Evolutionary conservation across 768 basidiomycete species (phyloP).

Genomic region (Zangia roseola): DNA sequence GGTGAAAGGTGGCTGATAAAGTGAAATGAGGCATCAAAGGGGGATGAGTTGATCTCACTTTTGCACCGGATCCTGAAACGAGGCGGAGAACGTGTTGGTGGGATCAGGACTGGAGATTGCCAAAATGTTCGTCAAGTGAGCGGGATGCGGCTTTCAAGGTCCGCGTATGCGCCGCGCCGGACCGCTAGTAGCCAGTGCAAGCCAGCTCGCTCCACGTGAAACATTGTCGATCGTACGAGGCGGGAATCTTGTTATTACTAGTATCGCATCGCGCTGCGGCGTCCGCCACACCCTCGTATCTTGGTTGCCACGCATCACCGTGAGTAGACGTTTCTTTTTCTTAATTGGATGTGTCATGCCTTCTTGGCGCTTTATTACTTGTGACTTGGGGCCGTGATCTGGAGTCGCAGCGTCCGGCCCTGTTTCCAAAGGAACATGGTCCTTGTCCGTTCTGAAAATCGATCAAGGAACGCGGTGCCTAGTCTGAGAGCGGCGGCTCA

Average conservation of each 20-base stretch:
- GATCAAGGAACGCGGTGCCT: slow-evolving; percentile 30
- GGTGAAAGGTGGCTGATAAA: not conserved
- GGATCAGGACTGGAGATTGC: not conserved
- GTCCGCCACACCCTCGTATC: slow-evolving; percentile 22
- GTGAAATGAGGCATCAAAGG: not conserved
- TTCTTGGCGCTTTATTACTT: slow-evolving; percentile 16
- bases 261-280: slow-evolving; percentile 18
- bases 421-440: slow-evolving; percentile 27
- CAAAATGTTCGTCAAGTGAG: not conserved
- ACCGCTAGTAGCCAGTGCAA: too few species aligned
- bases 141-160: slow-evolving; percentile 18
- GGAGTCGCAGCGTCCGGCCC: slow-evolving; percentile 17
- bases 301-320: slow-evolving; percentile 23
- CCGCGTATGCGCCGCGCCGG: slow-evolving; percentile 19
- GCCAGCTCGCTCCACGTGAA: slow-evolving; percentile 17
- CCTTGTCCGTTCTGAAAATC: slow-evolving; percentile 22
- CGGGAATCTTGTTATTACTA: not conserved
- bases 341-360: slow-evolving; percentile 20
- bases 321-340: slow-evolving; percentile 22
- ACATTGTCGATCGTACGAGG: slow-evolving; percentile 4
- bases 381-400: slow-evolving; percentile 24
- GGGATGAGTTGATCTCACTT: slow-evolving; percentile 11
- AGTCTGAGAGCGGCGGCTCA: slow-evolving; percentile 15
- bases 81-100: slow-evolving; percentile 1
- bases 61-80: not conserved